phyloP scores from a whole-genome alignment of 202 grass and related monocot species.

The Cymbopogon flexuosus region DNA sequence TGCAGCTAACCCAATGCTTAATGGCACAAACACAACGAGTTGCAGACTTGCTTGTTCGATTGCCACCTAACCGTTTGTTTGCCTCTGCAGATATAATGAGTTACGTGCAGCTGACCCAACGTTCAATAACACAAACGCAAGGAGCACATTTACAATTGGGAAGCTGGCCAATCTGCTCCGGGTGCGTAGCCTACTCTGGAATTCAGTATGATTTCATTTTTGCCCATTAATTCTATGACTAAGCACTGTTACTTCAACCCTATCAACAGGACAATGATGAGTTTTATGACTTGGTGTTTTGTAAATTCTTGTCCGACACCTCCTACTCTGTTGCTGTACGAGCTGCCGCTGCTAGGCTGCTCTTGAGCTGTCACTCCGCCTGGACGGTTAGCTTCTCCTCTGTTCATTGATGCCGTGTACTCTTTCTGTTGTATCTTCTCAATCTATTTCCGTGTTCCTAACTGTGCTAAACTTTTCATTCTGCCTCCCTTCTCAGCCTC shows the following conservation, averaged over 20 bases:
- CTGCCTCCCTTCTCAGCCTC: conserved; percentile 30
- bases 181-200: conserved; percentile 26
- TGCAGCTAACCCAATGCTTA: neutral
- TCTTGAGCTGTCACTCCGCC: conserved; percentile 65
- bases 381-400: conserved; percentile 57
- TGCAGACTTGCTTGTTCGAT: neutral
- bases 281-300: conserved; percentile 76
- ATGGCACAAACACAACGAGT: neutral
- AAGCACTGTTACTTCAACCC: neutral
- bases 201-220: neutral
- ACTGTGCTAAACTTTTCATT: conserved; percentile 9
- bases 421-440: neutral
- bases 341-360: conserved; percentile 69
- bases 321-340: conserved; percentile 44
- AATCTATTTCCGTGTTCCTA: neutral
- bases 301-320: conserved; percentile 68
- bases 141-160: conserved; percentile 59
- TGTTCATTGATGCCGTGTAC: neutral
- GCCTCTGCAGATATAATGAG: conserved; percentile 44
- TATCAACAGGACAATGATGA: conserved; percentile 73
- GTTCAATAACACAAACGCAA: conserved; percentile 44
- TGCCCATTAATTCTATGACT: neutral
- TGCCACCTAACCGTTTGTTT: neutral
- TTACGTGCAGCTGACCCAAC: conserved; percentile 39
- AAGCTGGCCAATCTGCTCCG: conserved; percentile 73